A percentile compares a stretch with the other conserved stretches of the same genome.
Evolutionary conservation across 306 rosid species (phyloP).

Genomic region (Hippophae rhamnoides): DNA sequence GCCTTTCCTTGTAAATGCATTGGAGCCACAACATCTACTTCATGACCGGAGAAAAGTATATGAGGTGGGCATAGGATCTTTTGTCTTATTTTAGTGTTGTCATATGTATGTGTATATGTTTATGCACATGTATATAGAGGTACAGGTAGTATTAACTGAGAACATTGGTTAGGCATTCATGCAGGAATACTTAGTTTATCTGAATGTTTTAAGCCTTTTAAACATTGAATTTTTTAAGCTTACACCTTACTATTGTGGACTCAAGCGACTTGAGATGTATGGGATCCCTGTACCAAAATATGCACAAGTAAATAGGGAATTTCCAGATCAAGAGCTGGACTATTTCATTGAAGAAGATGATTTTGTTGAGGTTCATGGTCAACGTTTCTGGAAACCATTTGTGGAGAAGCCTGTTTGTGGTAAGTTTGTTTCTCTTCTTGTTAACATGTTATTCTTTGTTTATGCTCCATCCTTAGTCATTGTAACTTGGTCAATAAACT

Average conservation of each 20-base stretch:
- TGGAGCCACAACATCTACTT: conserved; percentile 94
- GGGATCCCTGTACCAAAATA: conserved; percentile 91
- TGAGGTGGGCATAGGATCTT: conserved; percentile 42
- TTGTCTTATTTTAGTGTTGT: conserved; percentile 4
- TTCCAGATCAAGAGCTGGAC: conserved; percentile 65
- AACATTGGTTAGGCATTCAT: no score
- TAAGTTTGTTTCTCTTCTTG: conserved; percentile 29
- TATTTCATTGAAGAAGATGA: conserved; percentile 93
- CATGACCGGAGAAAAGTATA: conserved; percentile 93
- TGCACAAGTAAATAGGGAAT: conserved; percentile 85
- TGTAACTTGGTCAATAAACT: not conserved
- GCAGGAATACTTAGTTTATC: conserved; percentile 13
- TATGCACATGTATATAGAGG: no score
- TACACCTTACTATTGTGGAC: conserved; percentile 28
- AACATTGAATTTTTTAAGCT: conserved; percentile 14
- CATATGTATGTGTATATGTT: no score
- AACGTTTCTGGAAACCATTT: conserved; percentile 90
- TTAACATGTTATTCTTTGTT: no score
- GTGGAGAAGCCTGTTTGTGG: conserved; percentile 98
- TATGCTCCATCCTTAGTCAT: no score
- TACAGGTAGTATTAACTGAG: no score
- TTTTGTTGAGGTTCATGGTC: conserved; percentile 83
- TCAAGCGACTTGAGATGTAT: conserved; percentile 69
- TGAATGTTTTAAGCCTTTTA: conserved; percentile 11
- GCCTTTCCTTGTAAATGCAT: conserved; percentile 78